A percentile compares a stretch with the other conserved stretches of the same genome.
Evolutionary conservation across 106 monocot genomes (phyloP).

Genomic region (Dioscorea dumetorum): DNA sequence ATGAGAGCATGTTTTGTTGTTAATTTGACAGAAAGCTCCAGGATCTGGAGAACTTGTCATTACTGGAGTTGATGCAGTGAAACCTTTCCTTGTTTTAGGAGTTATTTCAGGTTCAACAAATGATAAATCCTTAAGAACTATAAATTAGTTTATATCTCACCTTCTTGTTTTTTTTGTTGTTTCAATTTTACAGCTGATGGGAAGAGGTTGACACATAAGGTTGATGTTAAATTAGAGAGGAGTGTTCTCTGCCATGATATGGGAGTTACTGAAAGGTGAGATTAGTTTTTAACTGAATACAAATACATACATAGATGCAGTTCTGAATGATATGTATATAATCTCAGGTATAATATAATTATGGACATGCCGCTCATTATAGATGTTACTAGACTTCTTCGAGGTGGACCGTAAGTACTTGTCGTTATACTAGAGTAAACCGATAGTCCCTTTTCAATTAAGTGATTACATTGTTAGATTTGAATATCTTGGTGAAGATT

Average conservation of each 20-base stretch:
- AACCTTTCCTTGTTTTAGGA: conserved; percentile 49
- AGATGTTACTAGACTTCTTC: conserved; percentile 28
- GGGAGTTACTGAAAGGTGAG: conserved; percentile 47
- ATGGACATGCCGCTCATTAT: conserved; percentile 38
- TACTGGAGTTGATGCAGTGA: conserved; percentile 22
- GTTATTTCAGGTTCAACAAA: conserved; percentile 36
- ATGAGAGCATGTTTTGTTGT: neutral
- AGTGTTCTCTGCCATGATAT: conserved; percentile 44
- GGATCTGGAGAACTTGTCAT: conserved; percentile 58
- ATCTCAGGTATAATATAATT: conserved; percentile 42
- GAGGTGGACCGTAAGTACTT: conserved; percentile 34
- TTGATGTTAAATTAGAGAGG: conserved; percentile 38
- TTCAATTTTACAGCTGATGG: conserved; percentile 38
- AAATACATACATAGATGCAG: neutral
- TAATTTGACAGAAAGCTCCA: conserved; percentile 28
- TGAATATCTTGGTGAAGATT: conserved; percentile 13
- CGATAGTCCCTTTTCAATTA: no score
- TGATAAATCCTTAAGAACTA: neutral
- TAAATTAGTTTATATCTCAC: neutral
- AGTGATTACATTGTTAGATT: no score
- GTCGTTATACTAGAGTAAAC: no score
- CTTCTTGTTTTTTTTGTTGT: neutral
- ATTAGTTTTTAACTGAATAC: neutral
- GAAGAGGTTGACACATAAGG: conserved; percentile 36
- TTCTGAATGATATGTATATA: neutral